These are phyloP conservation scores for Scutellaria galericulata DNA, from an alignment of 257 asterid genomes.

Conservation along the genomic window DNA sequence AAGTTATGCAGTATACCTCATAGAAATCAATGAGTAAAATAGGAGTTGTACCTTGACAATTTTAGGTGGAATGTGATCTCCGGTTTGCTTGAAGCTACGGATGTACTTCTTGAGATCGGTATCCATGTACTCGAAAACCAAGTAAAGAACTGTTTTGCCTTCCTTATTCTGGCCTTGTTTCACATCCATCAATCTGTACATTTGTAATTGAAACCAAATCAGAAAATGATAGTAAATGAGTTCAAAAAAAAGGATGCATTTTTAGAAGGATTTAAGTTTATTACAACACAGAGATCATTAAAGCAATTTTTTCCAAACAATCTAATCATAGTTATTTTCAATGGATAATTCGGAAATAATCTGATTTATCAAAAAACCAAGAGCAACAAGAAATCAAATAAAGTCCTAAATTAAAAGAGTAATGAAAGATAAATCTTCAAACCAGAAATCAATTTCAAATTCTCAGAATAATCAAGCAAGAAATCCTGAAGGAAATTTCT, in stretches of 20 bases:
- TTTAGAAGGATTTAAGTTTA: too few relatives aligned
- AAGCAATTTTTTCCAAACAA: too few relatives aligned
- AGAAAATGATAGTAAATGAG: too few relatives aligned
- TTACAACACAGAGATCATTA: too few relatives aligned
- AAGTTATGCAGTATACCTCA: not conserved
- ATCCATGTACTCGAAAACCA: slow-evolving; percentile 95
- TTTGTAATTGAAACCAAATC: not conserved
- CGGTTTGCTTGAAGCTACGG: slow-evolving; percentile 66
- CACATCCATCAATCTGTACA: slow-evolving; percentile 78
- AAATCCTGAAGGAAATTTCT: not conserved
- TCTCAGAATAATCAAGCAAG: not conserved
- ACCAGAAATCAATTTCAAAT: not conserved
- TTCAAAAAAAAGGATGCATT: too few relatives aligned
- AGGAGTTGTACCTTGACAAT: slow-evolving; percentile 59
- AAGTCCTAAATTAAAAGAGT: not conserved
- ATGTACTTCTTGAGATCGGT: slow-evolving; percentile 89
- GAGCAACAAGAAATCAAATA: not conserved
- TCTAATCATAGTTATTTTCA: too few relatives aligned
- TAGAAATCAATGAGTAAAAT: not conserved
- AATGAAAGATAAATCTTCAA: not conserved
- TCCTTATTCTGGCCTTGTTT: slow-evolving; percentile 89
- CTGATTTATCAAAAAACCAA: not conserved
- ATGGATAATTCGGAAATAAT: not conserved
- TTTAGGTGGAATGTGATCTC: slow-evolving; percentile 51
- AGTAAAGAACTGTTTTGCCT: slow-evolving; percentile 86